Evolutionary conservation across 2,329 filamentous ascomycete species (phyloP), one percentile per base, ranked within the genome.

Genomic region (Calonectria fujianensis): DNA sequence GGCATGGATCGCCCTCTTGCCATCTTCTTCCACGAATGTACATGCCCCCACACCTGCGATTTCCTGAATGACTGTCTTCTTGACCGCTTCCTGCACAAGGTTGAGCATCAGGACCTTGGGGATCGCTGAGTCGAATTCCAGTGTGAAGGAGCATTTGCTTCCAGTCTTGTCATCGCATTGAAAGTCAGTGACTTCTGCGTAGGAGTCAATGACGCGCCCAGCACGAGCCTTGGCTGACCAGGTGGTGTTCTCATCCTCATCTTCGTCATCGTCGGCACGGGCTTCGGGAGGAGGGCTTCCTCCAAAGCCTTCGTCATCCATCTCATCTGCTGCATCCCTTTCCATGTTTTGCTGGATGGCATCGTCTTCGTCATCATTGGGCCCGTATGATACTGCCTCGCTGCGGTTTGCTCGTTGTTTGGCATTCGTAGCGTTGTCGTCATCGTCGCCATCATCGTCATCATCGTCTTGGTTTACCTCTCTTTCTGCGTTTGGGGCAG

Each of bases 91-190:
- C 85, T 98, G 96, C 70, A 98, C 94, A 73, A 98, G 89, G 81
- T 94, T 95, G 73, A 98, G 92, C 91, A 99, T 97, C 74, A 99
- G 91, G 63, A 99, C 90, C 87, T 99, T 99, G 77, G 96, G 94
- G 18, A 94, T 94, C 54, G 91, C 88, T 52, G 93, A 91, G 76
- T 95, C 92, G 83, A 97, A 98, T 85, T 94, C 95, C 74, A 98
- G 91, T 20, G 94, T 94, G 81, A 98, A 92, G 77, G 93, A 91
- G 85, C 95, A 98, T 88, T 92, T 94, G 51, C 90, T 90, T 77
- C 95, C 96, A 24, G 87, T 87, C 72, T 88, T 88, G 80, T 95
- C 92, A 84, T 98, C 94, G 83, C 96, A 98, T 78, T 91, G 90
- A 88, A 98, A 98, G 52, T 89, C 88, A 6, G 93, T 93, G 59